Evolutionary conservation across 495 filamentous ascomycete genomes (phyloP).

Genomic region (Aspergillus sparsus): DNA sequence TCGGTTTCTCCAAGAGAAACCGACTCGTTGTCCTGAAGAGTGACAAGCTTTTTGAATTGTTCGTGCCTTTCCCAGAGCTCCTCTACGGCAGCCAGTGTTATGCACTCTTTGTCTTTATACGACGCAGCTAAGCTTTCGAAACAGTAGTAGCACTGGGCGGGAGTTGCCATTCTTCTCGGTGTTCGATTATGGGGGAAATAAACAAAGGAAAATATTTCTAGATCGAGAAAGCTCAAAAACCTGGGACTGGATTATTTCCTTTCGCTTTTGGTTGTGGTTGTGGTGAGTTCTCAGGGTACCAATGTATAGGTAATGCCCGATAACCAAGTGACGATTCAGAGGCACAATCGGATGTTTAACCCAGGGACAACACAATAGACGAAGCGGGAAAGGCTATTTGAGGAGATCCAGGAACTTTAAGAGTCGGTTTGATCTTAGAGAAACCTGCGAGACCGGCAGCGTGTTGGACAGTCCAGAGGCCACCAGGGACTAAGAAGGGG

Average conservation of each 20-base stretch:
- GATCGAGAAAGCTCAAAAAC: neutral
- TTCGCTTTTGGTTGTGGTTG: neutral
- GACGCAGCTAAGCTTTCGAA: slow-evolving; percentile 78
- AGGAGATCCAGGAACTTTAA: neutral
- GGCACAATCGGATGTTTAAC: neutral
- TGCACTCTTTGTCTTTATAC: slow-evolving; percentile 59
- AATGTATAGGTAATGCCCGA: slow-evolving; percentile 1
- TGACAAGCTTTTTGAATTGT: slow-evolving; percentile 42
- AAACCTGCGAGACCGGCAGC: slow-evolving; percentile 8
- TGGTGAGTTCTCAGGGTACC: neutral
- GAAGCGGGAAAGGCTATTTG: slow-evolving; percentile 14
- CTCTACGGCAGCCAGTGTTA: slow-evolving; percentile 65
- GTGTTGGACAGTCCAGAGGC: slow-evolving; percentile 4
- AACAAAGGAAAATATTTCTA: neutral
- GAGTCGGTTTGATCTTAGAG: slow-evolving; percentile 2
- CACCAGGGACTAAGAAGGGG: slow-evolving; percentile 7
- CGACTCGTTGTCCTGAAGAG: slow-evolving; percentile 30
- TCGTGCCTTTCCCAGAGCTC: slow-evolving; percentile 66
- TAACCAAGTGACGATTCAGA: slow-evolving; percentile 8
- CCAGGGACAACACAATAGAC: neutral
- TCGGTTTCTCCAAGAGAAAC: slow-evolving; percentile 24
- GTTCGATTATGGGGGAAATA: neutral
- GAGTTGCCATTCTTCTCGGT: slow-evolving; percentile 65
- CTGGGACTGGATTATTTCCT: neutral
- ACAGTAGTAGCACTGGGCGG: slow-evolving; percentile 84